These are phyloP conservation scores for Clausena lansium DNA, from an alignment of 345 rosid genomes.

Conservation along the genomic window DNA sequence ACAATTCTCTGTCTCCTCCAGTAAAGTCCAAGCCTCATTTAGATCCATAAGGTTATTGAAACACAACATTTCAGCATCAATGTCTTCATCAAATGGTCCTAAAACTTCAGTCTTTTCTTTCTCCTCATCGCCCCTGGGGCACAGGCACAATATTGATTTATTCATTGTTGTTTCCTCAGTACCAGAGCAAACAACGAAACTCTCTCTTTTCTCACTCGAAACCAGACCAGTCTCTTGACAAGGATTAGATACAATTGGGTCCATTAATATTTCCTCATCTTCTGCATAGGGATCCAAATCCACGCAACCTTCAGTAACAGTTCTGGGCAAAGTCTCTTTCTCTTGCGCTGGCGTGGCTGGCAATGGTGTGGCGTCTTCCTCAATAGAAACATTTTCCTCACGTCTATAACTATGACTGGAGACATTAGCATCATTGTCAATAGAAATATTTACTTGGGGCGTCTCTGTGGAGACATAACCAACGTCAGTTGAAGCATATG, in stretches of 20 bases:
- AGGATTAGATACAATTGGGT: neutral
- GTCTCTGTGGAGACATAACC: neutral
- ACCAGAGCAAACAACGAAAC: neutral
- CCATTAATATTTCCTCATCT: conserved; percentile 15
- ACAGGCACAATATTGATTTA: conserved; percentile 12
- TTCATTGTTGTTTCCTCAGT: neutral
- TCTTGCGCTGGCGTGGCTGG: conserved; percentile 14
- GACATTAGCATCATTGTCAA: neutral
- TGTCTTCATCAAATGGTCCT: conserved; percentile 13
- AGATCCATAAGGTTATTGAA: conserved; percentile 18
- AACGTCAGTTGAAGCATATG: neutral
- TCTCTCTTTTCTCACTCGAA: conserved; percentile 11
- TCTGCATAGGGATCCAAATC: neutral
- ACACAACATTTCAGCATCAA: conserved; percentile 16
- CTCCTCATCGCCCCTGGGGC: neutral
- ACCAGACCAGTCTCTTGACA: neutral
- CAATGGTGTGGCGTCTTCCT: neutral
- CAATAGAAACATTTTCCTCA: neutral
- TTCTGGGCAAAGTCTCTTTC: conserved; percentile 19
- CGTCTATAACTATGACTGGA: neutral
- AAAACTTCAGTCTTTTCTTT: conserved; percentile 9
- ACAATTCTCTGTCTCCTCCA: conserved; percentile 1
- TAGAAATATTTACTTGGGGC: neutral
- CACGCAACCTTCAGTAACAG: neutral
- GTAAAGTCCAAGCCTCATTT: conserved; percentile 3